A percentile compares a stretch with the other conserved stretches of the same genome.
Conservation (phyloP, 2,329 filamentous ascomycete genomes). For the Fragosphaeria purpurea region DNA sequence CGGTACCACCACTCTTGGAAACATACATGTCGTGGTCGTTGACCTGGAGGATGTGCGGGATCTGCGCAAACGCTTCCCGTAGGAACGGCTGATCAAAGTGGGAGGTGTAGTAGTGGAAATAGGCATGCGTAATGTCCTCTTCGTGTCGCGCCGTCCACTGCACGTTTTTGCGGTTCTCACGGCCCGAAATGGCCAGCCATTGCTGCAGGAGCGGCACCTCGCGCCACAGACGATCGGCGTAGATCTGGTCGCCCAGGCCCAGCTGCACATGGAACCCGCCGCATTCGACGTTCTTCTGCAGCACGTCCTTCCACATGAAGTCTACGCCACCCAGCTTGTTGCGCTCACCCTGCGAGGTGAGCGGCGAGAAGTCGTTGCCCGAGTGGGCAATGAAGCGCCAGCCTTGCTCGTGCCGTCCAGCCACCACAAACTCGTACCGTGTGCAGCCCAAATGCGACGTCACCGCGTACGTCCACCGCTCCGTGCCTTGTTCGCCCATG, state of each 20-base stretch:
- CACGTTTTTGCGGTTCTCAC: conserved; percentile 83
- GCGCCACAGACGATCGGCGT: conserved; percentile 91
- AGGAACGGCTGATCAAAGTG: conserved; percentile 96
- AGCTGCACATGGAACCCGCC: conserved; percentile 93
- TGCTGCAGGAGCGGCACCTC: conserved; percentile 89
- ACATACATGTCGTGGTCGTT: conserved; percentile 98
- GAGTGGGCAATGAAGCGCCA: conserved; percentile 97
- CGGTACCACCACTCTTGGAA: neutral
- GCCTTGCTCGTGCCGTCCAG: conserved; percentile 76
- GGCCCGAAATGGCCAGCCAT: conserved; percentile 87
- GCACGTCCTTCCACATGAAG: conserved; percentile 98
- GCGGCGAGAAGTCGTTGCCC: conserved; percentile 87
- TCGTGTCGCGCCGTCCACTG: conserved; percentile 91
- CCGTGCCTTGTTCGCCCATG: conserved; percentile 74
- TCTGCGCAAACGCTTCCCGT: conserved; percentile 92
- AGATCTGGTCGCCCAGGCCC: conserved; percentile 88
- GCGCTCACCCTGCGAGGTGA: conserved; percentile 77
- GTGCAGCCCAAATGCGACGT: conserved; percentile 95
- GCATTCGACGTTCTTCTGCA: conserved; percentile 94
- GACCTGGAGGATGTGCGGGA: conserved; percentile 84
- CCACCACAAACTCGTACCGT: conserved; percentile 94
- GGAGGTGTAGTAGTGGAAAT: conserved; percentile 98
- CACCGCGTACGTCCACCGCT: conserved; percentile 95
- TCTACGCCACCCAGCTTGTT: conserved; percentile 78
- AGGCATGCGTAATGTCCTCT: conserved; percentile 90